Percentiles rank a stretch among this genome's conserved stretches.
Evolutionary conservation across 306 rosid genomes (phyloP).

Genomic region (Malus fusca): DNA sequence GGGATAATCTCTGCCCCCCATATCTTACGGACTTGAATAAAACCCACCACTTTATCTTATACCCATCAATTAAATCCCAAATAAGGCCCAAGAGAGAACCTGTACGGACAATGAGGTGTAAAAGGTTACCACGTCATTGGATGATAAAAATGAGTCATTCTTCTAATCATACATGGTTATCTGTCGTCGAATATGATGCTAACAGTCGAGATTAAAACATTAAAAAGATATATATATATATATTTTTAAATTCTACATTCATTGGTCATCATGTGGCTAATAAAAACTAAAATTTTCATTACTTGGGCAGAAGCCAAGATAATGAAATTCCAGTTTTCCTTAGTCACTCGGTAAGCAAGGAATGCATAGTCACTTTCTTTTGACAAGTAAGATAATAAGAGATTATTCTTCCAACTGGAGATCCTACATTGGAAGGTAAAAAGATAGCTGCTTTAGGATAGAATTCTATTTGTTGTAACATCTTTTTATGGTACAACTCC

Average conservation of each 20-base stretch:
- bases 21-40: background rate
- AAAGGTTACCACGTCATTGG: background rate
- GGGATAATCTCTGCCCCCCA: conserved; percentile 21
- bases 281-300: too few species aligned
- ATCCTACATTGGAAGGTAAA: too few species aligned
- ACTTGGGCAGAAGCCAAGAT: background rate
- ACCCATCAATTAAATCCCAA: background rate
- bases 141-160: background rate
- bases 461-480: too few species aligned
- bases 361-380: too few species aligned
- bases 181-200: too few species aligned
- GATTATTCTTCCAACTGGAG: too few species aligned
- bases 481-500: background rate
- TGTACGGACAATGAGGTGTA: background rate
- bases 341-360: too few species aligned
- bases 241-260: too few species aligned
- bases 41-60: background rate
- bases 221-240: too few species aligned
- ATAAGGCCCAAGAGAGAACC: background rate
- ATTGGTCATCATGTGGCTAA: background rate
- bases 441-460: background rate
- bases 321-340: too few species aligned
- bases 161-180: too few species aligned
- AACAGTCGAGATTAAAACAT: background rate
- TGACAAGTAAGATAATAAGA: too few species aligned